Conservation (phyloP, 176 grass and related monocot species). For the Raddia distichophylla region DNA sequence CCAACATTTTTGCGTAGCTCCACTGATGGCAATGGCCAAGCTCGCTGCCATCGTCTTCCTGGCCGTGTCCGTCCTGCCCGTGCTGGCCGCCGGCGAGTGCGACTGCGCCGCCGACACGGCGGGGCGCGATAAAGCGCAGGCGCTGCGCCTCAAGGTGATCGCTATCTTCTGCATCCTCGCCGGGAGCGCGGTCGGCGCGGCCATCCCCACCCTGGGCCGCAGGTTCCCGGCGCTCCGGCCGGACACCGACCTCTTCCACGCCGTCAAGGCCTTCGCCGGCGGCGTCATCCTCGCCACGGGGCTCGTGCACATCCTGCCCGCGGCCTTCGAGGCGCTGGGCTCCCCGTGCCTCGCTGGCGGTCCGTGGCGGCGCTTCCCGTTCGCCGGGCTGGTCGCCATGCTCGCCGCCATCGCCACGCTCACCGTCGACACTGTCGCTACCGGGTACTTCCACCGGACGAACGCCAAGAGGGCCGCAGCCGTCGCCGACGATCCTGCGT, state of each 20-base stretch:
- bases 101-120: slow-evolving; percentile 42
- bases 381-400: slow-evolving; percentile 58
- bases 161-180: slow-evolving; percentile 72
- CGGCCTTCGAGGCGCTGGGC: slow-evolving; percentile 56
- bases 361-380: slow-evolving; percentile 58
- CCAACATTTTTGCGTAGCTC: neutral
- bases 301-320: slow-evolving; percentile 71
- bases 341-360: slow-evolving; percentile 47
- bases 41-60: slow-evolving; percentile 20
- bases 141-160: slow-evolving; percentile 53
- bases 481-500: slow-evolving; percentile 19
- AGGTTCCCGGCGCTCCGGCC: slow-evolving; percentile 54
- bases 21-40: neutral
- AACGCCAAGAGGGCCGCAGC: slow-evolving; percentile 29
- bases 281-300: slow-evolving; percentile 81
- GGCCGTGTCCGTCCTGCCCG: neutral
- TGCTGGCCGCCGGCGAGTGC: slow-evolving; percentile 19
- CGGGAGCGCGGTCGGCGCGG: slow-evolving; percentile 47
- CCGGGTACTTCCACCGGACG: slow-evolving; percentile 56
- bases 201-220: slow-evolving; percentile 43
- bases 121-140: slow-evolving; percentile 51
- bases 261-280: slow-evolving; percentile 66
- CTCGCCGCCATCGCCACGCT: slow-evolving; percentile 69
- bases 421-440: slow-evolving; percentile 64
- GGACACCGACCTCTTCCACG: slow-evolving; percentile 56